These are phyloP conservation scores for Phytophthora cryptogea DNA, from an alignment of 352 stramenopile genomes.

Conservation along the genomic window DNA sequence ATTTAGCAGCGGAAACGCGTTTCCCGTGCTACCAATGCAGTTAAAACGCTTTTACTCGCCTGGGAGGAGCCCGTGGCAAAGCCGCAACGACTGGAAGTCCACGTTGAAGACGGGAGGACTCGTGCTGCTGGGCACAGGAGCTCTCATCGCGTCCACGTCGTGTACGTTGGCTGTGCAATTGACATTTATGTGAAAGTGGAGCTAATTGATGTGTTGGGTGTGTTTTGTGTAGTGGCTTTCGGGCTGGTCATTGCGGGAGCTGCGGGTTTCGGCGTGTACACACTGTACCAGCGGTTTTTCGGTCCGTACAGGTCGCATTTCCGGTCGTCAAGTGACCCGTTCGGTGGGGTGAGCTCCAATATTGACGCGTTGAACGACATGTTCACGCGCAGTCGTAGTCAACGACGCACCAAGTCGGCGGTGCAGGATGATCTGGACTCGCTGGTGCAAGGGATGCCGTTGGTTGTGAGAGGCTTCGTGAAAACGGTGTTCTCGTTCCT, in stretches of 20 bases:
- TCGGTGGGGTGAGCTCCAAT: constrained; percentile 46
- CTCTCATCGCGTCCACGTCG: constrained; percentile 64
- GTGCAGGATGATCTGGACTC: constrained; percentile 52
- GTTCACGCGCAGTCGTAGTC: constrained; percentile 40
- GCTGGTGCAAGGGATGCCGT: constrained; percentile 59
- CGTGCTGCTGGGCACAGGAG: constrained; percentile 59
- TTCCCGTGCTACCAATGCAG: constrained; percentile 19
- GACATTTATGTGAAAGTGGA: background rate
- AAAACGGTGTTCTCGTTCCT: constrained; percentile 75
- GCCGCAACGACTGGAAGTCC: constrained; percentile 48
- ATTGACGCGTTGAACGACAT: constrained; percentile 55
- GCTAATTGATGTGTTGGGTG: background rate
- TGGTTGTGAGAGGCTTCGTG: constrained; percentile 62
- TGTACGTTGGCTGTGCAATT: constrained; percentile 37
- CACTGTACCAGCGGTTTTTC: constrained; percentile 69
- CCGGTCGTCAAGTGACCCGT: constrained; percentile 37
- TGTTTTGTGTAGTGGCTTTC: constrained; percentile 58
- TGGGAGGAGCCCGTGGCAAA: constrained; percentile 47
- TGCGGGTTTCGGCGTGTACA: constrained; percentile 73
- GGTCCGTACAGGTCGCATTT: constrained; percentile 47
- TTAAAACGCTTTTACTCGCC: constrained; percentile 37
- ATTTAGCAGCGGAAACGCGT: background rate
- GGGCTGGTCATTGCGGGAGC: constrained; percentile 69
- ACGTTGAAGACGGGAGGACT: constrained; percentile 67
- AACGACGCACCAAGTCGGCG: constrained; percentile 16